These are phyloP conservation scores for Sugiyamaella castrensis DNA, from an alignment of 1,139 yeast genomes.

Conservation along the genomic window DNA sequence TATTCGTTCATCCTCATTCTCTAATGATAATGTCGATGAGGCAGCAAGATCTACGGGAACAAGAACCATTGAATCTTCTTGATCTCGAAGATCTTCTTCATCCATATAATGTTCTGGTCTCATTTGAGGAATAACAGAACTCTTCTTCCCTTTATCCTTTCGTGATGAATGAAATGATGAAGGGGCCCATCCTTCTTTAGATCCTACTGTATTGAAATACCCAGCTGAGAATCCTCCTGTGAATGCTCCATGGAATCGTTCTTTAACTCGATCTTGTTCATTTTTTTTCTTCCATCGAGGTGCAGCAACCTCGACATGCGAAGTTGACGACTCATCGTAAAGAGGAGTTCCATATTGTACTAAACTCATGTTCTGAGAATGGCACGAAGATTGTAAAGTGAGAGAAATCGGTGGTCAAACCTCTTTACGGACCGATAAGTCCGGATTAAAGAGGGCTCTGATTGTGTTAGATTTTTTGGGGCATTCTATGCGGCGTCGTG, in stretches of 20 bases:
- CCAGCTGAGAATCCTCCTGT: conserved; percentile 40
- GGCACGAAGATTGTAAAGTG: no score
- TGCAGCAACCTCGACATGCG: conserved; percentile 4
- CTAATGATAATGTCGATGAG: no score
- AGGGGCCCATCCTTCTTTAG: conserved; percentile 39
- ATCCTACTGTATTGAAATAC: conserved; percentile 37
- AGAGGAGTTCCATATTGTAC: conserved; percentile 18
- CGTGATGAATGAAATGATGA: conserved; percentile 28
- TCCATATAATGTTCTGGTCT: conserved; percentile 35
- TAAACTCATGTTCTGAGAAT: background rate
- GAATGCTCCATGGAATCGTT: conserved; percentile 37
- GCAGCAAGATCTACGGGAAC: conserved; percentile 13
- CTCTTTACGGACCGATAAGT: no score
- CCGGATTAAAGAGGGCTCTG: no score
- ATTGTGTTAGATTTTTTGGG: no score
- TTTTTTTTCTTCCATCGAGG: conserved; percentile 19
- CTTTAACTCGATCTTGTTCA: conserved; percentile 19
- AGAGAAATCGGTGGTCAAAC: no score
- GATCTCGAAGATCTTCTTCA: conserved; percentile 35
- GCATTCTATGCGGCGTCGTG: no score
- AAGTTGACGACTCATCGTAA: conserved; percentile 4
- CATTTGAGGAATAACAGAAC: background rate
- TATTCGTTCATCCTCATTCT: no score
- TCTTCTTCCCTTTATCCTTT: conserved; percentile 21
- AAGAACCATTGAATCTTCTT: conserved; percentile 20